A percentile compares a stretch with the other conserved stretches of the same genome.
phyloP scores from a whole-genome alignment of 1,284 basidiomycete genomes.

The Kalmanozyma brasiliensis region DNA sequence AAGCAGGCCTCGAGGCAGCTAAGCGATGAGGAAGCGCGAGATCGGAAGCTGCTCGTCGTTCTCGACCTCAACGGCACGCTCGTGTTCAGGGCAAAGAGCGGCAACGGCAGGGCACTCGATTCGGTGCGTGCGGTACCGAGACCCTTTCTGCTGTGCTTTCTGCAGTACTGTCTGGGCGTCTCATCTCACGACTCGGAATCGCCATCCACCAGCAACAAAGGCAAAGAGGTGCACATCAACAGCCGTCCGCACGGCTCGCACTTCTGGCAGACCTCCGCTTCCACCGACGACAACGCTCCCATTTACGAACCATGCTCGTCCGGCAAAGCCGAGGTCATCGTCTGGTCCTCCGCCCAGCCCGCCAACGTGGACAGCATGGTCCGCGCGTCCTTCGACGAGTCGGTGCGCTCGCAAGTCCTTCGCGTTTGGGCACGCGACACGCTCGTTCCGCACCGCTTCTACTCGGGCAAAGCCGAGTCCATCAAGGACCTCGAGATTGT shows the following conservation, averaged over 20 bases:
- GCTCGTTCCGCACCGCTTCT: slow-evolving; percentile 69
- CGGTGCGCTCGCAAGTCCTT: slow-evolving; percentile 70
- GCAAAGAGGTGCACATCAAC: background rate
- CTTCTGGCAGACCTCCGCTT: slow-evolving; percentile 26
- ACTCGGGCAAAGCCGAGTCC: slow-evolving; percentile 27
- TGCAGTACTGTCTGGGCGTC: slow-evolving; percentile 71
- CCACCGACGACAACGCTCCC: background rate
- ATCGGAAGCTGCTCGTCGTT: slow-evolving; percentile 72
- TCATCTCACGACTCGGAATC: no score
- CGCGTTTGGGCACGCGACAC: slow-evolving; percentile 83
- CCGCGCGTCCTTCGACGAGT: slow-evolving; percentile 45
- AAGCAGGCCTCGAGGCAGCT: slow-evolving; percentile 5
- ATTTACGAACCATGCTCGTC: slow-evolving; percentile 6
- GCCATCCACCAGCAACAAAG: background rate
- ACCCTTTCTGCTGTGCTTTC: slow-evolving; percentile 78
- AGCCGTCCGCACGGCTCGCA: slow-evolving; percentile 48
- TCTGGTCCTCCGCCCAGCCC: slow-evolving; percentile 87
- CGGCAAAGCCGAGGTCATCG: slow-evolving; percentile 81
- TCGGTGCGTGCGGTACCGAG: slow-evolving; percentile 57
- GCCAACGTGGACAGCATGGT: slow-evolving; percentile 76
- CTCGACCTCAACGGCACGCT: slow-evolving; percentile 86
- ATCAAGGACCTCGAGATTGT: slow-evolving; percentile 81
- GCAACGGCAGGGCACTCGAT: slow-evolving; percentile 22
- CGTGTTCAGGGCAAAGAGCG: slow-evolving; percentile 73
- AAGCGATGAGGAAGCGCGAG: slow-evolving; percentile 13